phyloP scores from a whole-genome alignment of 2,329 filamentous ascomycete species.

The Lasiodiplodia hormozganensis region DNA sequence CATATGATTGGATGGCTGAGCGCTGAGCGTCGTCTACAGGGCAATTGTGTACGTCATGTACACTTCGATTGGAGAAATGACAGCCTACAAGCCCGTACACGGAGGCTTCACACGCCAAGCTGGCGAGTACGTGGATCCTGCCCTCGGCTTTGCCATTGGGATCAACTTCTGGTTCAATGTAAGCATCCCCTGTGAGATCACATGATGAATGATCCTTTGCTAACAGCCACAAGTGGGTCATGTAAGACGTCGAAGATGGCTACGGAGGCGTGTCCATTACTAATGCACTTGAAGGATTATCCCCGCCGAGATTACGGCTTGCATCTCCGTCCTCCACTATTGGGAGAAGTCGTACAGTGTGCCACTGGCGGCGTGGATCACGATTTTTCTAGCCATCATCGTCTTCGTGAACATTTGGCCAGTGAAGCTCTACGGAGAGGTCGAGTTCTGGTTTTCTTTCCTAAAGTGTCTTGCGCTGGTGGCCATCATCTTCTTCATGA shows the following conservation, averaged over 20 bases:
- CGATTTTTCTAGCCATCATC: constrained; percentile 57
- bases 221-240: constrained; percentile 19
- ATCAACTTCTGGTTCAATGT: constrained; percentile 30
- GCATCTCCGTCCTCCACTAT: constrained; percentile 65
- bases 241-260: background rate
- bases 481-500: constrained; percentile 49
- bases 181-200: background rate
- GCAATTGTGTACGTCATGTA: constrained; percentile 29
- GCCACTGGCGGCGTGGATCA: constrained; percentile 65
- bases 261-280: background rate
- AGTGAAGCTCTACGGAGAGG: constrained; percentile 44
- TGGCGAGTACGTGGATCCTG: constrained; percentile 29
- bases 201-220: background rate
- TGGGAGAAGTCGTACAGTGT: constrained; percentile 57
- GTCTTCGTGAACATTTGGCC: constrained; percentile 33
- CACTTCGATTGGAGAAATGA: constrained; percentile 28
- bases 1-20: background rate
- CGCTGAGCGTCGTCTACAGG: background rate
- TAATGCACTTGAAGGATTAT: background rate
- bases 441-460: constrained; percentile 56
- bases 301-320: constrained; percentile 60
- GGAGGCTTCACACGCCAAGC: constrained; percentile 27
- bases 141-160: constrained; percentile 29
- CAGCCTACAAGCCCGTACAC: constrained; percentile 24
- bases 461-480: constrained; percentile 51